A percentile compares a stretch with the other conserved stretches of the same genome.
These are phyloP conservation scores for Brassica nigra DNA, from an alignment of 345 rosid genomes.

Conservation along the genomic window DNA sequence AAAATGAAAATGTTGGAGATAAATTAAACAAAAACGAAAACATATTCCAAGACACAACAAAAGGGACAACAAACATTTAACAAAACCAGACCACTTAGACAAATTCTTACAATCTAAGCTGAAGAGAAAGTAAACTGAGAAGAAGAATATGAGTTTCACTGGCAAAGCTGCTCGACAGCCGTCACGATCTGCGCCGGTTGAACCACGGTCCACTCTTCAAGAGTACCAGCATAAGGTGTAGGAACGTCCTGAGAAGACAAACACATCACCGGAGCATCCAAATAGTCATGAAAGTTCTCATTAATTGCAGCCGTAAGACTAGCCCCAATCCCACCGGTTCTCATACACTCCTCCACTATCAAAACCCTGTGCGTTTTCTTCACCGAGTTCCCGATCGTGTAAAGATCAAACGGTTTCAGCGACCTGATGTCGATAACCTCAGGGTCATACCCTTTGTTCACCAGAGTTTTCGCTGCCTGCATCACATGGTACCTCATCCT, in stretches of 20 bases:
- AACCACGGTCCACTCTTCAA: constrained; percentile 93
- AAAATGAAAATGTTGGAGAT: background rate
- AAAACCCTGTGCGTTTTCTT: constrained; percentile 91
- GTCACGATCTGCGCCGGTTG: constrained; percentile 95
- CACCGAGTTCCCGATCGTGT: constrained; percentile 86
- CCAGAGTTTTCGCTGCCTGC: constrained; percentile 93
- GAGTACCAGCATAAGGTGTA: constrained; percentile 82
- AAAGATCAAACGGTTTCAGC: constrained; percentile 83
- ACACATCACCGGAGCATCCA: constrained; percentile 93
- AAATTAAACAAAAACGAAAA: constrained; percentile 13
- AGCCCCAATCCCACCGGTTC: constrained; percentile 96
- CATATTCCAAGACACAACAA: constrained; percentile 19
- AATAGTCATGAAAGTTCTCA: constrained; percentile 85
- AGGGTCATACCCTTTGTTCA: constrained; percentile 91
- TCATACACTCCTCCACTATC: constrained; percentile 97
- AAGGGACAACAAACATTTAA: constrained; percentile 5
- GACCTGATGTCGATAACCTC: constrained; percentile 96
- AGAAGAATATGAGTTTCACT: constrained; percentile 39
- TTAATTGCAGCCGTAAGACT: constrained; percentile 87
- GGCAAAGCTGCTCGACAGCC: constrained; percentile 91
- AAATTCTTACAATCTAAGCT: constrained; percentile 18
- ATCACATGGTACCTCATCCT: constrained; percentile 97
- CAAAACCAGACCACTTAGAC: constrained; percentile 26
- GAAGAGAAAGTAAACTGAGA: constrained; percentile 3
- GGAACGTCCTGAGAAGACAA: constrained; percentile 97